Percentiles rank a stretch among this genome's conserved stretches.
Evolutionary conservation across 2,329 filamentous ascomycete genomes (phyloP).

Genomic region (Penicillium sclerotigenum): DNA sequence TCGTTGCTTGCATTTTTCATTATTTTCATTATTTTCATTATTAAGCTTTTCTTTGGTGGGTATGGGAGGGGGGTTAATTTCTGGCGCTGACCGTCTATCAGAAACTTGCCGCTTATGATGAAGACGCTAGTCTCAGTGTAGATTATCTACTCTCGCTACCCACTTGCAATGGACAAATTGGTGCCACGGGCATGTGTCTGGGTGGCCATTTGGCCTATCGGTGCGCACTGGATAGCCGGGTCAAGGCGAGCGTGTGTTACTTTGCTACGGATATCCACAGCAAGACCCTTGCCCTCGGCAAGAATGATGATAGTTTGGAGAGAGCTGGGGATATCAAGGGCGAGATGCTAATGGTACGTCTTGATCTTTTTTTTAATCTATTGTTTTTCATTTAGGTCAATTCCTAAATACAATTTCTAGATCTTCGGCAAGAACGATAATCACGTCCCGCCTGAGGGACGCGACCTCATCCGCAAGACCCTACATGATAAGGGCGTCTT

Average conservation of each 20-base stretch:
- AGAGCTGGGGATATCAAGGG: slow-evolving; percentile 66
- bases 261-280: slow-evolving; percentile 91
- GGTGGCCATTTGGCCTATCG: slow-evolving; percentile 82
- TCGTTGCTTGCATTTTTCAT: not conserved
- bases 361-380: not conserved
- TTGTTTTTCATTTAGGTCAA: not conserved
- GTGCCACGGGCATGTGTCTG: slow-evolving; percentile 85
- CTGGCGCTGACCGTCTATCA: slow-evolving; percentile 32
- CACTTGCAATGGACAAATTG: slow-evolving; percentile 78
- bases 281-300: slow-evolving; percentile 67
- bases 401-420: slow-evolving; percentile 25
- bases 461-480: slow-evolving; percentile 79
- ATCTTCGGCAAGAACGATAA: slow-evolving; percentile 91
- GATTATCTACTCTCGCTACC: slow-evolving; percentile 67
- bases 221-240: slow-evolving; percentile 69
- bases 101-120: slow-evolving; percentile 83
- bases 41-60: not conserved
- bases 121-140: slow-evolving; percentile 66
- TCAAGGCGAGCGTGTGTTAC: slow-evolving; percentile 77
- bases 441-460: slow-evolving; percentile 77
- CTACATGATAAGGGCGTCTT: slow-evolving; percentile 70
- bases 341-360: slow-evolving; percentile 68
- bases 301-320: slow-evolving; percentile 60
- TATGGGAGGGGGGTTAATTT: not conserved
- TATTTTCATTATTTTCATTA: not conserved